These are phyloP conservation scores for Stevia rebaudiana DNA, from an alignment of 140 eudicot species.

Conservation along the genomic window DNA sequence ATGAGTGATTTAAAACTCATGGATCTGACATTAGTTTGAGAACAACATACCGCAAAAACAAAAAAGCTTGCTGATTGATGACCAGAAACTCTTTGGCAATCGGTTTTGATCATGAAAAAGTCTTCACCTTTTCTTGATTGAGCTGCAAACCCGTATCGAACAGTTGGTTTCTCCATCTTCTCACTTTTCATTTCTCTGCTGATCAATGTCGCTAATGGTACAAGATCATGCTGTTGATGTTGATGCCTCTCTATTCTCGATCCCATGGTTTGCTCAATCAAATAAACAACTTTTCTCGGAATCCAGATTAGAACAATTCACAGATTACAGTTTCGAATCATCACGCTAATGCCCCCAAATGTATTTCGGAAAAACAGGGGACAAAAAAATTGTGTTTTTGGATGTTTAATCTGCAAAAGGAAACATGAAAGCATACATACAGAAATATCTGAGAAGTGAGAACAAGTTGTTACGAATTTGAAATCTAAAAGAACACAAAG, in stretches of 20 bases:
- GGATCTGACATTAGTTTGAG: neutral
- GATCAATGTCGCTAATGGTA: conserved; percentile 84
- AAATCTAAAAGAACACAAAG: neutral
- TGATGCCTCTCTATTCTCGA: conserved; percentile 59
- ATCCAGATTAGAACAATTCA: conserved; percentile 11
- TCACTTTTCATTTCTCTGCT: conserved; percentile 74
- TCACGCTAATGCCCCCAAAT: neutral
- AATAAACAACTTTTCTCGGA: conserved; percentile 13
- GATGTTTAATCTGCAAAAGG: conserved; percentile 18
- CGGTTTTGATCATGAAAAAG: conserved; percentile 63
- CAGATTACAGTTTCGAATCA: conserved; percentile 20
- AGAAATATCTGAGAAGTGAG: conserved; percentile 8
- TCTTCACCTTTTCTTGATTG: conserved; percentile 93
- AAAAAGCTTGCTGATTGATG: conserved; percentile 71
- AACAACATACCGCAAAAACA: conserved; percentile 65
- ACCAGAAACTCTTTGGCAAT: conserved; percentile 67
- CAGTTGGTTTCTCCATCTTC: conserved; percentile 82
- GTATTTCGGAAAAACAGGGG: neutral
- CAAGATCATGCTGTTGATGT: conserved; percentile 49
- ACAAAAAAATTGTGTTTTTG: neutral
- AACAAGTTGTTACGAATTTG: no score
- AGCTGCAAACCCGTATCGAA: conserved; percentile 69
- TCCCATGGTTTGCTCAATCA: conserved; percentile 45
- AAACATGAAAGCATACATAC: conserved; percentile 29
- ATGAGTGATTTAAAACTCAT: neutral